A percentile compares a stretch with the other conserved stretches of the same genome.
These are phyloP conservation scores for Alternaria conjuncta DNA, from an alignment of 2,329 filamentous ascomycete genomes.

Conservation along the genomic window DNA sequence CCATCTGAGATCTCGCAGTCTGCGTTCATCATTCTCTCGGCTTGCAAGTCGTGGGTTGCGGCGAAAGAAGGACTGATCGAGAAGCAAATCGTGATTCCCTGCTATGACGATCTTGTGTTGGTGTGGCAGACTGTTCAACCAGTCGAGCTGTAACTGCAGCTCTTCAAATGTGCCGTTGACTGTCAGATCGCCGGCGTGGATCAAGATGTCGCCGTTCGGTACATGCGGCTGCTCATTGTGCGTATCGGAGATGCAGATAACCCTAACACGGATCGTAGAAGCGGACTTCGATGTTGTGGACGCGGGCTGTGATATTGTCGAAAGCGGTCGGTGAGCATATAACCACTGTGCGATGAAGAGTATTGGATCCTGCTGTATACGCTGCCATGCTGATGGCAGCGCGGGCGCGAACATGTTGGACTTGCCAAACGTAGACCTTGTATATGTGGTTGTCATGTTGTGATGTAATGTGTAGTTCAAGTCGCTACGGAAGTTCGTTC, in stretches of 20 bases:
- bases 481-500: too few species aligned
- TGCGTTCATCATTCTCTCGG: conserved; percentile 32
- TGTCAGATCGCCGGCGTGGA: conserved; percentile 85
- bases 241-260: conserved; percentile 89
- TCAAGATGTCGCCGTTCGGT: conserved; percentile 75
- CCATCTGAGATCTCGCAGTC: conserved; percentile 47
- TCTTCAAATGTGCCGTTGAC: conserved; percentile 71
- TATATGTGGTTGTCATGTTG: background rate
- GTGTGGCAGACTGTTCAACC: conserved; percentile 75
- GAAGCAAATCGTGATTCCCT: conserved; percentile 76
- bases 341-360: background rate
- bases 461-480: background rate
- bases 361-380: background rate
- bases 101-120: conserved; percentile 78
- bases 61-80: conserved; percentile 9
- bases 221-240: conserved; percentile 61
- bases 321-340: background rate
- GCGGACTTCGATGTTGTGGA: background rate
- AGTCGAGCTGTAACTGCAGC: conserved; percentile 79
- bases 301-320: background rate
- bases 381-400: background rate
- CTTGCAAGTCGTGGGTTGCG: conserved; percentile 56
- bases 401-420: background rate
- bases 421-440: background rate
- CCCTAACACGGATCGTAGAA: conserved; percentile 58